Conservation (phyloP, 2,329 filamentous ascomycete species). For the Sporothrix mexicana region DNA sequence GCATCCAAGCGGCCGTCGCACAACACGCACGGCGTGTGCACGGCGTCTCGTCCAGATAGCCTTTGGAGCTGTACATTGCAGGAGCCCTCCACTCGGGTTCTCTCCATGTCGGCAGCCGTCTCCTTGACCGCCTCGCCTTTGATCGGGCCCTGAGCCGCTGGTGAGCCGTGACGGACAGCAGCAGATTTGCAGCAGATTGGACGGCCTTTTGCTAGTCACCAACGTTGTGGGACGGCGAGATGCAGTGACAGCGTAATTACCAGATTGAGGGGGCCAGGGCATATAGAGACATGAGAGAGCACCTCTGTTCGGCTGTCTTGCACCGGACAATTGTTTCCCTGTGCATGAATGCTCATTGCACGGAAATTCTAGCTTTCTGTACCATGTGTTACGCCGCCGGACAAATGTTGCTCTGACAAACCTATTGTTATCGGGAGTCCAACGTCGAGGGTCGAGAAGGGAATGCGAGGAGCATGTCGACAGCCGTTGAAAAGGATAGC, state of each 20-base stretch:
- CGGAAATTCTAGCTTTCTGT: neutral
- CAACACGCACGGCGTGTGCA: neutral
- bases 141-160: neutral
- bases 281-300: too few species aligned
- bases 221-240: neutral
- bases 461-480: neutral
- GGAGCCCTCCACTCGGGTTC: constrained; percentile 12
- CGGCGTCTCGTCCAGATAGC: neutral
- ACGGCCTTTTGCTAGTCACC: neutral
- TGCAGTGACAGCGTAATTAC: neutral
- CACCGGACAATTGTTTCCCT: constrained; percentile 14
- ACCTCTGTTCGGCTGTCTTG: neutral
- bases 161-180: neutral
- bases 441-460: neutral
- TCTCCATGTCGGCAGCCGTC: constrained; percentile 19
- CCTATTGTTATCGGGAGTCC: neutral
- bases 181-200: neutral
- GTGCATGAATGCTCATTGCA: constrained; percentile 19
- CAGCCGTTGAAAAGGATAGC: too few species aligned
- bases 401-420: neutral
- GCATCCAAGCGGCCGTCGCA: neutral
- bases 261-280: too few species aligned
- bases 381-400: neutral
- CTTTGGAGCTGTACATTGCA: neutral
- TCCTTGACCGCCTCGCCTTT: constrained; percentile 17